phyloP scores from a whole-genome alignment of 805 yeast genomes.

The Saccharomycopsis sp. region DNA sequence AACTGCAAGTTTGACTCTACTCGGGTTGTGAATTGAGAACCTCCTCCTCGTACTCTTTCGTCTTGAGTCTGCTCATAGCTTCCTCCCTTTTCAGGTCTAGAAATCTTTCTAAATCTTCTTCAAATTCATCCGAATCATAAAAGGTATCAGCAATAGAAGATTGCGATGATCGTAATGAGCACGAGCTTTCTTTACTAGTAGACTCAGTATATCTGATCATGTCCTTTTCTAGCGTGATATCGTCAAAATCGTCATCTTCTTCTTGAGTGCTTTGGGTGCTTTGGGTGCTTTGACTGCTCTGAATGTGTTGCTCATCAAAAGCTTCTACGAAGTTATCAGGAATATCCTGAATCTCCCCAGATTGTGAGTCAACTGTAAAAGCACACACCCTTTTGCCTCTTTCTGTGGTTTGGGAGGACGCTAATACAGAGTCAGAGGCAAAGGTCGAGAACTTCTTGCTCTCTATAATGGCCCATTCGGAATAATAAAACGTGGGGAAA shows the following conservation, averaged over 20 bases:
- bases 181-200: background rate
- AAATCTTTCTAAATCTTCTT: background rate
- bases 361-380: background rate
- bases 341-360: background rate
- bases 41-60: background rate
- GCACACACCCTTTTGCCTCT: background rate
- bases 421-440: background rate
- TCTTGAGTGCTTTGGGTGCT: background rate
- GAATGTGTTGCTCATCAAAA: background rate
- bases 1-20: background rate
- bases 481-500: background rate
- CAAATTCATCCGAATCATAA: slow-evolving; percentile 1
- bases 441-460: background rate
- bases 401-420: background rate
- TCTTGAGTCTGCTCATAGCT: background rate
- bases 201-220: slow-evolving; percentile 1
- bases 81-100: background rate
- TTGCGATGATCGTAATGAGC: background rate
- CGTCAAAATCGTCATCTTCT: background rate
- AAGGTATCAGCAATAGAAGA: background rate
- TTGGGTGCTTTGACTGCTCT: too few relatives aligned
- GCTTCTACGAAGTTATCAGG: background rate
- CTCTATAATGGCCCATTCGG: slow-evolving; percentile 18
- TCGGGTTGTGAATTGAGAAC: background rate
- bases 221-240: background rate